These are phyloP conservation scores for Xylaria sp. DNA, from an alignment of 2,329 filamentous ascomycete genomes.

Conservation along the genomic window DNA sequence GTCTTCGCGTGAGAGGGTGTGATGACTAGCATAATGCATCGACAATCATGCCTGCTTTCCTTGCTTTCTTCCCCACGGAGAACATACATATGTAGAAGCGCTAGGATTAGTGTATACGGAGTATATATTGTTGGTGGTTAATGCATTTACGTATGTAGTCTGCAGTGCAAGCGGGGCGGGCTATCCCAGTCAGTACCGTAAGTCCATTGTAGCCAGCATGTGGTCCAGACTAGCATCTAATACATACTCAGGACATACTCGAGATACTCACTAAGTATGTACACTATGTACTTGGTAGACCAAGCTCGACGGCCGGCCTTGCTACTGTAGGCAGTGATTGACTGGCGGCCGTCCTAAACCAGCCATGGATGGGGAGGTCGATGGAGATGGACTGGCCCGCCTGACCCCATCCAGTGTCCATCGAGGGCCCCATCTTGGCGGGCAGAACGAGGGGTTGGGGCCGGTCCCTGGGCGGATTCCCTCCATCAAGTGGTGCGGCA, in stretches of 20 bases:
- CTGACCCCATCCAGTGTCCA: constrained; percentile 29
- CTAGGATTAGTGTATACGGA: neutral
- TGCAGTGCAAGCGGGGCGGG: constrained; percentile 22
- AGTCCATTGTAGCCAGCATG: neutral
- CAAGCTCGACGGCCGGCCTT: constrained; percentile 4
- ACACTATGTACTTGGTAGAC: too few relatives aligned
- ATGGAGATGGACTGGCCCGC: constrained; percentile 32
- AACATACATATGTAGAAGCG: neutral
- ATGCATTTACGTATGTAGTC: neutral
- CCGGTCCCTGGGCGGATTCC: constrained; percentile 10
- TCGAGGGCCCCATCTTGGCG: constrained; percentile 26
- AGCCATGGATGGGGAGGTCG: constrained; percentile 26
- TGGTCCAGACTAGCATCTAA: neutral
- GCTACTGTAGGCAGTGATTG: constrained; percentile 13
- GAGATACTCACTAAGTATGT: too few relatives aligned
- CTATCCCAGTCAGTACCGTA: neutral
- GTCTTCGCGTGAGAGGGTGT: constrained; percentile 13
- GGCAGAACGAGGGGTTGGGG: constrained; percentile 37
- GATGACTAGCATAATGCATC: constrained; percentile 25
- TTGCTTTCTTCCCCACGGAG: constrained; percentile 15
- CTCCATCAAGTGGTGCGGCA: constrained; percentile 4
- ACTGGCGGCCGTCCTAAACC: constrained; percentile 28
- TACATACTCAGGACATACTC: too few relatives aligned
- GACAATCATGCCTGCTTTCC: constrained; percentile 25
- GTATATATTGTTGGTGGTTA: neutral